Conservation (phyloP, 495 filamentous ascomycete genomes). For the Daldinia grandis region DNA sequence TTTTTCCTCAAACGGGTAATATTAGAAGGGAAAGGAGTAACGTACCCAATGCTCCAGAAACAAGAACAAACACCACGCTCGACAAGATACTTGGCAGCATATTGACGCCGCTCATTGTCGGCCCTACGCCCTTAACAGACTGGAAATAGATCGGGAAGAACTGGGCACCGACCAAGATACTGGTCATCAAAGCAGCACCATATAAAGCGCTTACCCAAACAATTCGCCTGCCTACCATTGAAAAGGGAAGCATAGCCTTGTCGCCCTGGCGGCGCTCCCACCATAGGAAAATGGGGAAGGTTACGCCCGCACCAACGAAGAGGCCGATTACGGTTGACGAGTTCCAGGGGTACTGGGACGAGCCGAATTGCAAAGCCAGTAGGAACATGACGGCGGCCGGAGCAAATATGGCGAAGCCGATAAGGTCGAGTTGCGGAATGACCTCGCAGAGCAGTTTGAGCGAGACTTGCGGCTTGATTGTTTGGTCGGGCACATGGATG, state of each 20-base stretch:
- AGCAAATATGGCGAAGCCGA: slow-evolving; percentile 60
- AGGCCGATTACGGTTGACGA: slow-evolving; percentile 51
- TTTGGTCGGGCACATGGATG: slow-evolving; percentile 56
- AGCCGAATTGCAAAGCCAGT: slow-evolving; percentile 64
- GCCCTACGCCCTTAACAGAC: slow-evolving; percentile 60
- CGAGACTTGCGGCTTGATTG: slow-evolving; percentile 35
- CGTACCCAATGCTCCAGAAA: slow-evolving; percentile 58
- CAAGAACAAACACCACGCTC: slow-evolving; percentile 58
- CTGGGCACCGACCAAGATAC: slow-evolving; percentile 44
- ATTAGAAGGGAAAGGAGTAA: slow-evolving; percentile 31
- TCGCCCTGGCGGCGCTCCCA: slow-evolving; percentile 61
- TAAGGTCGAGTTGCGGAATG: slow-evolving; percentile 55
- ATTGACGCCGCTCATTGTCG: slow-evolving; percentile 61
- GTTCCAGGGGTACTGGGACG: slow-evolving; percentile 58
- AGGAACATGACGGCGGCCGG: slow-evolving; percentile 58
- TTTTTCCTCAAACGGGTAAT: background rate
- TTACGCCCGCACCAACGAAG: slow-evolving; percentile 56
- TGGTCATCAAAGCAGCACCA: slow-evolving; percentile 37
- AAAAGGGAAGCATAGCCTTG: slow-evolving; percentile 53
- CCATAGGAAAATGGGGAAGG: slow-evolving; percentile 51
- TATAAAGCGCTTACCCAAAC: slow-evolving; percentile 47
- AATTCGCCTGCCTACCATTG: slow-evolving; percentile 43
- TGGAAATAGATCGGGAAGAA: slow-evolving; percentile 77
- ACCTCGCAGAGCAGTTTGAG: slow-evolving; percentile 32
- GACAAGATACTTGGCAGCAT: slow-evolving; percentile 62